Conservation (phyloP, 306 rosid genomes). For the Vigna mungo region DNA sequence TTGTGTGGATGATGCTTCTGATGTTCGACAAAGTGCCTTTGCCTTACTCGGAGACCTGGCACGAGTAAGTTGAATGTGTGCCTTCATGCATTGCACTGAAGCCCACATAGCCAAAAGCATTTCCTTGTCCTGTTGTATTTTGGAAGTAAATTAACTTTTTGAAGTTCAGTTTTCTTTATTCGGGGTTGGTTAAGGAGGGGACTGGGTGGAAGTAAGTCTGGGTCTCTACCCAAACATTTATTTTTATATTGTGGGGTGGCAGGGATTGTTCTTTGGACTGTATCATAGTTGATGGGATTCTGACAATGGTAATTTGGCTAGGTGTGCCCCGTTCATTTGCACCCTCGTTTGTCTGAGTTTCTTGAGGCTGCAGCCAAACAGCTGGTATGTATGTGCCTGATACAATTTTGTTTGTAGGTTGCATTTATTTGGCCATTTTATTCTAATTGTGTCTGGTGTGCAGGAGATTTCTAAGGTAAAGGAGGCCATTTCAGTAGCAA, state of each 20-base stretch:
- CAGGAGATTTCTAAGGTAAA: constrained; percentile 85
- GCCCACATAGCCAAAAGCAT: neutral
- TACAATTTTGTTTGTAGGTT: constrained; percentile 8
- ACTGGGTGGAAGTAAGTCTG: neutral
- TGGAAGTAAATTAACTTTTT: constrained; percentile 9
- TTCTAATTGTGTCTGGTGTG: constrained; percentile 38
- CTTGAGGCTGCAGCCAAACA: constrained; percentile 90
- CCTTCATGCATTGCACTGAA: constrained; percentile 3
- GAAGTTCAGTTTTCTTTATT: neutral
- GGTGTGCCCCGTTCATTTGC: constrained; percentile 90
- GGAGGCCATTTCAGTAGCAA: constrained; percentile 92
- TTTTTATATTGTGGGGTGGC: neutral
- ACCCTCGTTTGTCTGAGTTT: constrained; percentile 83
- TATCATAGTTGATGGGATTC: constrained; percentile 37
- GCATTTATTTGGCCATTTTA: constrained; percentile 36
- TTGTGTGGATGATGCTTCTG: constrained; percentile 90
- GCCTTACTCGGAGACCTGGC: constrained; percentile 99
- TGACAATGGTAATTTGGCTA: constrained; percentile 51
- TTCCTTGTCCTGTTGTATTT: constrained; percentile 13
- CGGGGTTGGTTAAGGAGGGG: neutral
- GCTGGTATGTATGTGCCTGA: constrained; percentile 68
- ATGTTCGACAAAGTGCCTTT: constrained; percentile 96
- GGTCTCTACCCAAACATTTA: constrained; percentile 17
- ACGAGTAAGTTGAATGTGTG: constrained; percentile 71
- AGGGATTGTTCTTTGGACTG: constrained; percentile 16